A percentile compares a stretch with the other conserved stretches of the same genome.
Evolutionary conservation across 352 stramenopile species (phyloP).

Genomic region (Phytophthora palmivora): DNA sequence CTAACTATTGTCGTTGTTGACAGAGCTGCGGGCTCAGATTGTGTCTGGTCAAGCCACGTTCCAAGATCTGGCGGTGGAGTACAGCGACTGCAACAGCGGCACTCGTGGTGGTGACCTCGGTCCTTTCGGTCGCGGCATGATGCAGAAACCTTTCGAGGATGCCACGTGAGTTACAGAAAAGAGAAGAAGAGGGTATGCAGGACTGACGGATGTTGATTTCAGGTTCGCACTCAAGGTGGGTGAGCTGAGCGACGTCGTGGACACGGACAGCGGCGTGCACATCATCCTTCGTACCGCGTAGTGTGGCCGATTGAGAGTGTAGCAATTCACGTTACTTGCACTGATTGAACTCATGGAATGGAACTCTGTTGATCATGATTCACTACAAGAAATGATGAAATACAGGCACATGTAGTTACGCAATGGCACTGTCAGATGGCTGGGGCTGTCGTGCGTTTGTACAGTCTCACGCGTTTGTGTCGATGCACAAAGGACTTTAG

Average conservation of each 20-base stretch:
- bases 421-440: conserved; percentile 1
- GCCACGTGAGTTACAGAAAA: conserved; percentile 49
- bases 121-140: conserved; percentile 87
- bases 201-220: conserved; percentile 1
- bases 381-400: conserved; percentile 13
- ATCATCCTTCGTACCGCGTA: conserved; percentile 95
- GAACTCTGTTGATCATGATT: conserved; percentile 17
- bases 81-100: conserved; percentile 86
- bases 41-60: conserved; percentile 81
- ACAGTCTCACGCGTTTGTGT: conserved; percentile 1
- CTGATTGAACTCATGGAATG: conserved; percentile 14
- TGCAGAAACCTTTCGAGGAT: conserved; percentile 94
- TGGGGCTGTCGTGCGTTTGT: conserved; percentile 20
- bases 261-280: conserved; percentile 97
- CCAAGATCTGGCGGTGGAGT: conserved; percentile 81
- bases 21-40: conserved; percentile 83
- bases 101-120: conserved; percentile 92
- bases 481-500: conserved; percentile 14
- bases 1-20: conserved; percentile 1
- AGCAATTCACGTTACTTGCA: conserved; percentile 1
- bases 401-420: not conserved
- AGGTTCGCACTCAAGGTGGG: conserved; percentile 92
- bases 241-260: conserved; percentile 94
- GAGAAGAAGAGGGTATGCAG: not conserved
- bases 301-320: conserved; percentile 14